These are phyloP conservation scores for Astrocystis sublimbata DNA, from an alignment of 495 filamentous ascomycete species.

Conservation along the genomic window DNA sequence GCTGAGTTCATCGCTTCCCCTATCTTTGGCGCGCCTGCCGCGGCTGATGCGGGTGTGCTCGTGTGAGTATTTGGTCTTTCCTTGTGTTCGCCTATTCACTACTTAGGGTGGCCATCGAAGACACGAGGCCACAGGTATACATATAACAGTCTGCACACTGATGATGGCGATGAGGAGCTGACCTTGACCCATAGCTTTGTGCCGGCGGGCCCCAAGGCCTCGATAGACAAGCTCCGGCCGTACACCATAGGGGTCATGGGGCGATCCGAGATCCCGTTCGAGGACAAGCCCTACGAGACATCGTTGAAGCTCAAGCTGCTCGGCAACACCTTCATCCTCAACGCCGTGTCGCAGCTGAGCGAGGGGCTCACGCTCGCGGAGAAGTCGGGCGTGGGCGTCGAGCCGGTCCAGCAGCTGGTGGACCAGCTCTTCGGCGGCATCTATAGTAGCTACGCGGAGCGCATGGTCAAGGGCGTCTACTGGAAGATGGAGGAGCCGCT, in stretches of 20 bases:
- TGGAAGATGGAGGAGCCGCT: constrained; percentile 63
- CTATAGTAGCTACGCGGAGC: constrained; percentile 67
- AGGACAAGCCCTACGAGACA: constrained; percentile 57
- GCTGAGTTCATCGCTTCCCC: constrained; percentile 78
- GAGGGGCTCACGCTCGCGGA: constrained; percentile 79
- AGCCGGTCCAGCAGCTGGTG: constrained; percentile 67
- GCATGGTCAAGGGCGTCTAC: constrained; percentile 78
- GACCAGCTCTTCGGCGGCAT: constrained; percentile 64
- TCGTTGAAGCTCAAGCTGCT: constrained; percentile 74
- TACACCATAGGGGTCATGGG: constrained; percentile 81
- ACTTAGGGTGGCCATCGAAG: not conserved
- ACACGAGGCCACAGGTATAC: not conserved
- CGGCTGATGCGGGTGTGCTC: constrained; percentile 74
- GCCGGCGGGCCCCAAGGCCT: constrained; percentile 63
- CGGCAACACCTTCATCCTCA: constrained; percentile 84
- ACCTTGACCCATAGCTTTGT: constrained; percentile 55
- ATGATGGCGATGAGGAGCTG: too few relatives aligned
- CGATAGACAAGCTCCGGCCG: constrained; percentile 65
- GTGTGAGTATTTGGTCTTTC: constrained; percentile 35
- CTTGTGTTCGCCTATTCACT: too few relatives aligned
- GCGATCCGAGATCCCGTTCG: constrained; percentile 68
- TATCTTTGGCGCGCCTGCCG: constrained; percentile 79
- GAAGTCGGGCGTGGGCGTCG: constrained; percentile 72
- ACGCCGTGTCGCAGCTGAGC: constrained; percentile 76
- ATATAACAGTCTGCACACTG: not conserved